A percentile compares a stretch with the other conserved stretches of the same genome.
These are phyloP conservation scores for Globisporangium iwayamae DNA, from an alignment of 352 stramenopile species.

Conservation along the genomic window DNA sequence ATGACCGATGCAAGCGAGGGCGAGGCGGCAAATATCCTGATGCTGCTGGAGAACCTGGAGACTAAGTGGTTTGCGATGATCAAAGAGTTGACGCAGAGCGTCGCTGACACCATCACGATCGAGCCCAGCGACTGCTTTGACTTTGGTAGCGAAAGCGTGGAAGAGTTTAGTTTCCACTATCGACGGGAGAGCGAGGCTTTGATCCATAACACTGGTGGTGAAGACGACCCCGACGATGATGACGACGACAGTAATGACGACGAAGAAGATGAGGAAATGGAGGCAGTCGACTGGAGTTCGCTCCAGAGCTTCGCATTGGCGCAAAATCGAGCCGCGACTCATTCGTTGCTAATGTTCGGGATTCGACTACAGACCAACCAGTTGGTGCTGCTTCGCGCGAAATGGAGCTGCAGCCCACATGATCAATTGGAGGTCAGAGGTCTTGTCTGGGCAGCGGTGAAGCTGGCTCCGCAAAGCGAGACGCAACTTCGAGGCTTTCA, in stretches of 20 bases:
- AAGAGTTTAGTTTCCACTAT: constrained; percentile 44
- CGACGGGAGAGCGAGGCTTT: not conserved
- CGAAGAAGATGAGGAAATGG: constrained; percentile 30
- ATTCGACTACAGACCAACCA: constrained; percentile 25
- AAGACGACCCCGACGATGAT: constrained; percentile 6
- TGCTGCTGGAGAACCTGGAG: constrained; percentile 27
- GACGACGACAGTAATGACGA: constrained; percentile 18
- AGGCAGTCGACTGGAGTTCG: constrained; percentile 56
- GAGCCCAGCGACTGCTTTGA: constrained; percentile 30
- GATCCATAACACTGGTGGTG: not conserved
- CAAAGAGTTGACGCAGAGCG: constrained; percentile 21
- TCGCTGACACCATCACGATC: constrained; percentile 19
- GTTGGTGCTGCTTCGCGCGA: constrained; percentile 26
- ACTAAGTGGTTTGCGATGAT: constrained; percentile 38
- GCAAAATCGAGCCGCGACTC: constrained; percentile 7
- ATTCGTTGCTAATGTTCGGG: constrained; percentile 26
- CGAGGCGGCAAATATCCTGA: constrained; percentile 10
- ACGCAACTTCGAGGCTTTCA: constrained; percentile 8
- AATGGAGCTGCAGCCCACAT: constrained; percentile 5
- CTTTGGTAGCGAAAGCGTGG: constrained; percentile 22
- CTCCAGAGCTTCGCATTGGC: constrained; percentile 23
- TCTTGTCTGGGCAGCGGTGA: constrained; percentile 22
- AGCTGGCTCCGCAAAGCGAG: not conserved
- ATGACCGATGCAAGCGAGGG: not conserved
- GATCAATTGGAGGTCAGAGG: constrained; percentile 13